Evolutionary conservation across 2,329 filamentous ascomycete species (phyloP), one percentile per base, ranked within the genome.

Genomic region (Exutisphaerella laricina): DNA sequence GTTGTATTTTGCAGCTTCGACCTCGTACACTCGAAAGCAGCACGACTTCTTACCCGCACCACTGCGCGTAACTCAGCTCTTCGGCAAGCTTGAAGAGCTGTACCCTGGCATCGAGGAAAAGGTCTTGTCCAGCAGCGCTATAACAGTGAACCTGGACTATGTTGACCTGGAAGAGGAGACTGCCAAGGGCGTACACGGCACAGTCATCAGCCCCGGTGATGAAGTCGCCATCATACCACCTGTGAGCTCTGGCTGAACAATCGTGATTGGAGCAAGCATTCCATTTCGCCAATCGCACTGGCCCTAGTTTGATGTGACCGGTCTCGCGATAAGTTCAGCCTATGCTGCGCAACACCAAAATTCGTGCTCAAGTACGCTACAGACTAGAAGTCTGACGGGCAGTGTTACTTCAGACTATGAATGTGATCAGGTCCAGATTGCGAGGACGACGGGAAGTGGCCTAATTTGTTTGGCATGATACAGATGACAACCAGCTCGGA

Each of bases 171-270:
- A 75, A 8, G 69, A 72, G 4, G 70, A 71, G 22, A 64, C 64
- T 13, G 64, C 63, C 9, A 65, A 65, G 34, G 67, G 67, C 13
- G 58, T 57, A 12, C 58, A 60, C 6, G 67, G 68, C 12, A 54
- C 71, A 18, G 61, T 78, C 43, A 84, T 94, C 44, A 67, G 79
- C 39, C 78, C 79, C 49, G 85, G 82, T 20, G 87, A 94, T 60
- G 88, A 94, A 68, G 85, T 94, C 42, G 88, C 84, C 30, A 84
- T 94, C 25, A 90, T 94, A 44, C 87, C 88, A 23, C 87, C 88
- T 7, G 88, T 94, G 53, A 94, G 87, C 70, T 88, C 87, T 26
- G 87, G 87, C 4, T 92, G 64, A 75, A n/a, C n/a, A n/a, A n/a
- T n/a, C n/a, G n/a, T n/a, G n/a, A n/a, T n/a, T n/a, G n/a, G n/a